A percentile compares a stretch with the other conserved stretches of the same genome.
phyloP scores from a whole-genome alignment of 1,284 basidiomycete genomes.

The Singerocomus inundabilis region DNA sequence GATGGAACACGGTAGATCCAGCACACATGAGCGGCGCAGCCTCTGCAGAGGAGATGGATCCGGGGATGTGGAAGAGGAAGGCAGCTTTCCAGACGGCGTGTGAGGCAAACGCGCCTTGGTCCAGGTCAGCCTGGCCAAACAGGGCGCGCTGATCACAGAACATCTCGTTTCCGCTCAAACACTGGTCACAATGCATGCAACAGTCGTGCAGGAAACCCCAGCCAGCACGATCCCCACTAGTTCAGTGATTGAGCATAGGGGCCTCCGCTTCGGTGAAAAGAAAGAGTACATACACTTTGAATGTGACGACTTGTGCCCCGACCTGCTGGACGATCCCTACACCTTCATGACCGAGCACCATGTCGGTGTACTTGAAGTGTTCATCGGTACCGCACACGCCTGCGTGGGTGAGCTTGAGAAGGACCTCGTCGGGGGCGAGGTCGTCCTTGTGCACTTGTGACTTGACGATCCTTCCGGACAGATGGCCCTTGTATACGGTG shows the following conservation, averaged over 20 bases:
- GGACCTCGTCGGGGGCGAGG: constrained; percentile 33
- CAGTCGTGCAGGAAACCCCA: constrained; percentile 31
- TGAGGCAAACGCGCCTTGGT: constrained; percentile 36
- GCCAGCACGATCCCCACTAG: constrained; percentile 32
- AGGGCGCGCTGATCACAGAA: constrained; percentile 27
- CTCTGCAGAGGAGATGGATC: constrained; percentile 28
- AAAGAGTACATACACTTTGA: constrained; percentile 28
- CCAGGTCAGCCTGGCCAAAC: constrained; percentile 28
- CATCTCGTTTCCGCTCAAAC: constrained; percentile 31
- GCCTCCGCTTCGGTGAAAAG: too few relatives aligned
- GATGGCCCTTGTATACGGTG: constrained; percentile 29
- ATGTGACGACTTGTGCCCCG: constrained; percentile 28
- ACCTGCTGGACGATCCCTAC: constrained; percentile 32
- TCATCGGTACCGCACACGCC: constrained; percentile 52
- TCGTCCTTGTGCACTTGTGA: constrained; percentile 13
- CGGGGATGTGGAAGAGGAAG: constrained; percentile 36
- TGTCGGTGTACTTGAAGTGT: constrained; percentile 31
- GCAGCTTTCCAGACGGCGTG: constrained; percentile 34
- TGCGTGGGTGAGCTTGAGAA: constrained; percentile 41
- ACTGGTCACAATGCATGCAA: constrained; percentile 30
- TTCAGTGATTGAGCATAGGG: background rate
- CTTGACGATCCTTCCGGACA: constrained; percentile 19
- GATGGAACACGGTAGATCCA: constrained; percentile 37
- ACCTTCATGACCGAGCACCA: constrained; percentile 41
- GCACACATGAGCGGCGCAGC: constrained; percentile 42